A percentile compares a stretch with the other conserved stretches of the same genome.
phyloP scores from a whole-genome alignment of 768 basidiomycete genomes.

The Filobasidium floriforme region DNA sequence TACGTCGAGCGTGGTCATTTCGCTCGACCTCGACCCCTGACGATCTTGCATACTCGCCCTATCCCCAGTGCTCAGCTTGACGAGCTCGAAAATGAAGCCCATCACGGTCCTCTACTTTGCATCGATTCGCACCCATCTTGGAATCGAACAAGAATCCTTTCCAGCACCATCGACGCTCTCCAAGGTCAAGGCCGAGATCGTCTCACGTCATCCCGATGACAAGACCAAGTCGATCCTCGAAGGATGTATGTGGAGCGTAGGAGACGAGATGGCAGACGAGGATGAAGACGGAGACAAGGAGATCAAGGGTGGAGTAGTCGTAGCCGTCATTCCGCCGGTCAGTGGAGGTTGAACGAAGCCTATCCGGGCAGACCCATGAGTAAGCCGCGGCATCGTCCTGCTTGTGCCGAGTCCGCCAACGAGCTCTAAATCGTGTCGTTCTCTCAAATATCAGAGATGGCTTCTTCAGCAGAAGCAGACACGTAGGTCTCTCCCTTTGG shows the following conservation, averaged over 20 bases:
- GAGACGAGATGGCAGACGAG: slow-evolving; percentile 18
- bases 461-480: no score
- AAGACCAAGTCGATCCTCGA: slow-evolving; percentile 9
- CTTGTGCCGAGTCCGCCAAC: no score
- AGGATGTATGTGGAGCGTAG: slow-evolving; percentile 19
- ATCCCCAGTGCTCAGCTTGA: no score
- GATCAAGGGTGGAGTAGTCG: slow-evolving; percentile 8
- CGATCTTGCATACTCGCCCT: no score
- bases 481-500: no score
- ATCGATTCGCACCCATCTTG: slow-evolving; percentile 17
- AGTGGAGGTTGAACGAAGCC: slow-evolving; percentile 9
- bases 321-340: slow-evolving; percentile 19
- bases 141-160: slow-evolving; percentile 13
- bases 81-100: background rate
- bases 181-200: background rate
- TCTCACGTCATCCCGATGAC: slow-evolving; percentile 6
- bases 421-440: no score
- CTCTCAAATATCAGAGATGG: no score
- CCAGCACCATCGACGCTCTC: background rate
- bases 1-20: no score
- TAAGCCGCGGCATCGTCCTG: background rate
- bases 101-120: slow-evolving; percentile 22
- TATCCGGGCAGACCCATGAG: background rate
- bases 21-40: no score
- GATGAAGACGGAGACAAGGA: slow-evolving; percentile 9